Base-by-base conservation (phyloP, 768 basidiomycete genomes). In the Suillus subalutaceus region DNA sequence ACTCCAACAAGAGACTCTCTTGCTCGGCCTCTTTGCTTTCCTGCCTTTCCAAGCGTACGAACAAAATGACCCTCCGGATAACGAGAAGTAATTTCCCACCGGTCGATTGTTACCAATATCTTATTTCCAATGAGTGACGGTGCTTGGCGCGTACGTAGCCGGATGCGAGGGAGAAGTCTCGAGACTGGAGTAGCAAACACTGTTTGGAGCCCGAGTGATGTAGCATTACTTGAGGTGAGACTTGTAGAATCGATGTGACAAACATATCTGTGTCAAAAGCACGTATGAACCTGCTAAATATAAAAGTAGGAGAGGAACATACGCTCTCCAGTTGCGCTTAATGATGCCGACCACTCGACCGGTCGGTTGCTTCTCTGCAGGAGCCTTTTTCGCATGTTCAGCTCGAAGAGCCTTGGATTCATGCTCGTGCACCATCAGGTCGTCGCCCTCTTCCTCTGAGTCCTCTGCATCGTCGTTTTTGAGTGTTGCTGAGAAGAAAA, bases 21-120 rank as follows among this genome's bases (percentile, higher is more conserved):
- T 96, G 92, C 72, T 99, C 97, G 0, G 96, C 96, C 75, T 97
- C 96, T 76, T 98, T 97, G 75, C 91, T 93, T 72, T 96, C 97
- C 0, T n/a, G 89, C 94, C 71, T 87, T 88, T 3, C 97, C 97
- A 1, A 99, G 84, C 0, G 94, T 88, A 50, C 97, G 88, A 26
- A 99, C 96, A 68, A 99, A 94, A 74, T 99, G 97, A 0, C 97
- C 97, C 72, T 98, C 96, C 0, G 97, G 97, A 73, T 98, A 97
- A 23, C 94, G 86, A 1, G 93, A 94, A 12, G 88, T 90, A 6
- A 82, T 79, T 35, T 93, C 90, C 97, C 97, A 99, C 50, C 90
- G 83, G 74, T 99, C 97, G 71, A 99, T 94, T 3, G 93, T 90
- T 52, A 99, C 94, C 32, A 99, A 87, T 69, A 99, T 97, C 76